Conservation (phyloP, 176 grass and related monocot genomes). For the Paspalum vaginatum region DNA sequence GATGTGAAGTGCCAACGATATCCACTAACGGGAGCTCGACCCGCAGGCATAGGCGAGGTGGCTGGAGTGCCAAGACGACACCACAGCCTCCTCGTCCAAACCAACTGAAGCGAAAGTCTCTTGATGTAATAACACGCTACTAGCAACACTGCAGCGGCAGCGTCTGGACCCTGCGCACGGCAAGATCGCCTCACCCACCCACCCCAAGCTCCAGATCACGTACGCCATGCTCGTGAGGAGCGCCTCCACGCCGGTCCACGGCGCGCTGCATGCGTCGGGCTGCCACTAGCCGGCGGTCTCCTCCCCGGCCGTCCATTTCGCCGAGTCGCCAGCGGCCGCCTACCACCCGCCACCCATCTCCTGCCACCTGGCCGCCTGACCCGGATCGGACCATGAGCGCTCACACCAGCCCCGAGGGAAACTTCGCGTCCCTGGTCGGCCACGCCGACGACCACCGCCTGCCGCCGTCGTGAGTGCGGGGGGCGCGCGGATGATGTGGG, state of each 20-base stretch:
- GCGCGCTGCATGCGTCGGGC: slow-evolving; percentile 50
- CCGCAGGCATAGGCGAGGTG: too few relatives aligned
- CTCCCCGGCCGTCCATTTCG: slow-evolving; percentile 46
- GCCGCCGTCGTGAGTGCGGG: slow-evolving; percentile 15
- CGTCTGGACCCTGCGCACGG: too few relatives aligned
- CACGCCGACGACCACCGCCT: slow-evolving; percentile 28
- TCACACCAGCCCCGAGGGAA: slow-evolving; percentile 66
- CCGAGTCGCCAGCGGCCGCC: slow-evolving; percentile 41
- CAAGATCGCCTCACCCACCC: too few relatives aligned
- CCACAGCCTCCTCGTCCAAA: too few relatives aligned
- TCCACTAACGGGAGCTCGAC: too few relatives aligned
- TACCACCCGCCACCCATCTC: slow-evolving; percentile 45
- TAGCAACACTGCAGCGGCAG: not conserved
- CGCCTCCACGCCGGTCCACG: slow-evolving; percentile 64
- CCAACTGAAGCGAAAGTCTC: too few relatives aligned
- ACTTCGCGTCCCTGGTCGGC: slow-evolving; percentile 38
- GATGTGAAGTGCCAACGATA: too few relatives aligned
- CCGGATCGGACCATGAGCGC: slow-evolving; percentile 38
- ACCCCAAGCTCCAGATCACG: not conserved
- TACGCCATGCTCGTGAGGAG: slow-evolving; percentile 60
- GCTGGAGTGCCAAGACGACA: too few relatives aligned
- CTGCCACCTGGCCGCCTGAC: slow-evolving; percentile 40
- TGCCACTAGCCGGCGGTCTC: slow-evolving; percentile 48
- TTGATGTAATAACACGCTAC: too few relatives aligned
- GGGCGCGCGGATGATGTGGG: too few relatives aligned